These are phyloP conservation scores for Plenodomus lindquistii DNA, from an alignment of 2,329 filamentous ascomycete species.

Conservation along the genomic window DNA sequence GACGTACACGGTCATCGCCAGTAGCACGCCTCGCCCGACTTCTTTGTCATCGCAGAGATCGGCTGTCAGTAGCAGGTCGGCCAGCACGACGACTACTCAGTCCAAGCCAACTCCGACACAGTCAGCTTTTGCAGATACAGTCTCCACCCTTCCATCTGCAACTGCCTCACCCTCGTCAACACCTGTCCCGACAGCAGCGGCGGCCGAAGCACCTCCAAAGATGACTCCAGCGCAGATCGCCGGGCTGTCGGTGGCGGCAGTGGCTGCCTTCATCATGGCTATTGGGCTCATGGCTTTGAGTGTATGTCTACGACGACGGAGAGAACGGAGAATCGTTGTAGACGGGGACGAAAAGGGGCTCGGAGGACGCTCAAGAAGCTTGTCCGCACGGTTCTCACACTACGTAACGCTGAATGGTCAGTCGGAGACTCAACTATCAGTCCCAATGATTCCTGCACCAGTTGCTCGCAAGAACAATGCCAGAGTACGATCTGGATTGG, in stretches of 20 bases:
- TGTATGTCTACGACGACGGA: slow-evolving; percentile 40
- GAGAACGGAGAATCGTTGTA: slow-evolving; percentile 29
- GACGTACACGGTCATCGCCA: slow-evolving; percentile 28
- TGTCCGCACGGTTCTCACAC: slow-evolving; percentile 28
- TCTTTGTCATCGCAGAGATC: slow-evolving; percentile 12
- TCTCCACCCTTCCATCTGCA: slow-evolving; percentile 25
- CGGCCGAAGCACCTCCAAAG: slow-evolving; percentile 20
- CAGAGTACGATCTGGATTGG: not conserved
- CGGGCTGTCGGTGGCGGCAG: slow-evolving; percentile 43
- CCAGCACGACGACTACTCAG: slow-evolving; percentile 13
- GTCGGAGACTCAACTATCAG: slow-evolving; percentile 13
- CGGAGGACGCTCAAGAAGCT: slow-evolving; percentile 13
- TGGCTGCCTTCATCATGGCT: slow-evolving; percentile 43
- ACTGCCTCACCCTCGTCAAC: slow-evolving; percentile 23
- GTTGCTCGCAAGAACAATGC: slow-evolving; percentile 7
- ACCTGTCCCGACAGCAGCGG: slow-evolving; percentile 13
- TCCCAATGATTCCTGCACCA: slow-evolving; percentile 21
- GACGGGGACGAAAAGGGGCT: slow-evolving; percentile 27
- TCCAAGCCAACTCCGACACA: slow-evolving; percentile 18
- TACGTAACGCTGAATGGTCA: slow-evolving; percentile 15
- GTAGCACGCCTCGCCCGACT: slow-evolving; percentile 23
- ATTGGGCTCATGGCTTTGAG: slow-evolving; percentile 45
- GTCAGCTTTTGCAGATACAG: slow-evolving; percentile 32
- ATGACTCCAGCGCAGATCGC: slow-evolving; percentile 46
- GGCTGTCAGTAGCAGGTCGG: slow-evolving; percentile 13